These are phyloP conservation scores for Zygotorulaspora danielsina DNA, from an alignment of 805 yeast species.

Conservation along the genomic window DNA sequence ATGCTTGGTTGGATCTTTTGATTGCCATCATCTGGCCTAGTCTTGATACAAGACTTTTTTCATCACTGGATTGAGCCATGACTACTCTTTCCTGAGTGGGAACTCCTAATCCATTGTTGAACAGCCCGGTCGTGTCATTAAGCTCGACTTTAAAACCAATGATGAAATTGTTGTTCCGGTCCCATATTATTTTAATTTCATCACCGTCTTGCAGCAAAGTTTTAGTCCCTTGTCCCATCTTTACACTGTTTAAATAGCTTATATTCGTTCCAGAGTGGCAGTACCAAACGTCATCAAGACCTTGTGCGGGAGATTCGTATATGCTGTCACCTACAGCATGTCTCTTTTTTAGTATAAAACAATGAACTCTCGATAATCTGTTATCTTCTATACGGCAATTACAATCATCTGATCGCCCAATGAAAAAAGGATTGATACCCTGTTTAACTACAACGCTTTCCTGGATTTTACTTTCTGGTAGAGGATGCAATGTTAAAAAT, in stretches of 20 bases:
- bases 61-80: conserved; percentile 26
- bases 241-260: conserved; percentile 60
- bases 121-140: conserved; percentile 61
- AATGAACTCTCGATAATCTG: conserved; percentile 80
- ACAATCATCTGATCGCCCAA: conserved; percentile 69
- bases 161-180: conserved; percentile 47
- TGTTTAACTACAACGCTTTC: conserved; percentile 58
- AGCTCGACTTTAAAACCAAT: conserved; percentile 53
- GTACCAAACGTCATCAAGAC: conserved; percentile 72
- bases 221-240: conserved; percentile 60
- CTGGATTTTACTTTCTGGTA: conserved; percentile 42
- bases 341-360: conserved; percentile 58
- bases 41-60: conserved; percentile 20
- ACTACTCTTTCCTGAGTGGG: conserved; percentile 17
- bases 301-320: conserved; percentile 68
- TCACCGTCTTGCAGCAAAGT: conserved; percentile 62
- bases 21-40: conserved; percentile 23
- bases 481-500: conserved; percentile 56
- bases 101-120: conserved; percentile 43
- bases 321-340: conserved; percentile 56
- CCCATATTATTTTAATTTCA: conserved; percentile 59
- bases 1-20: conserved; percentile 14
- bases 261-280: conserved; percentile 77
- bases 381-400: conserved; percentile 63
- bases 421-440: conserved; percentile 58